These are phyloP conservation scores for Schizochytrium sp. DNA, from an alignment of 108 stramenopile genomes.

Conservation along the genomic window DNA sequence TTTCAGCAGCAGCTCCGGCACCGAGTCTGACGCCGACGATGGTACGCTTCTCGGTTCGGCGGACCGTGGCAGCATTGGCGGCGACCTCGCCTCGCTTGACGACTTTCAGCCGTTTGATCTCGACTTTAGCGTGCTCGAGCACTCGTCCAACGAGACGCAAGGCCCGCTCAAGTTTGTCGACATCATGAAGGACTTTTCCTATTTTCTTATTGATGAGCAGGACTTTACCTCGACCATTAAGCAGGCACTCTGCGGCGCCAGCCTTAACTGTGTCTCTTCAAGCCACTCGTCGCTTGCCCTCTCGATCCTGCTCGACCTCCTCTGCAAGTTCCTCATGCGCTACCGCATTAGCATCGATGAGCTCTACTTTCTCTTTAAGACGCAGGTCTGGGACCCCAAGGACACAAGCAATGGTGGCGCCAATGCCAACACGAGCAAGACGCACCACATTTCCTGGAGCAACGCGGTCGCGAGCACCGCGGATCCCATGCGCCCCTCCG, in stretches of 20 bases:
- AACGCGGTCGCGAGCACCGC: background rate
- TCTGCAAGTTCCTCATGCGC: background rate
- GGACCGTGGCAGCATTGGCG: background rate
- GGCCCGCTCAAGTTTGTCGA: background rate
- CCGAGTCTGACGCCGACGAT: background rate
- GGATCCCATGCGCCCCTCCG: background rate
- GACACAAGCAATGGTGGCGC: background rate
- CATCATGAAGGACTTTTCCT: slow-evolving; percentile 15
- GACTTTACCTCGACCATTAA: background rate
- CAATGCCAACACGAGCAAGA: background rate
- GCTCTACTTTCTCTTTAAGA: background rate
- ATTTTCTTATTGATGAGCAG: background rate
- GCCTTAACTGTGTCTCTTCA: background rate
- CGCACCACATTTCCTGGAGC: background rate
- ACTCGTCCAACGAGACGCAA: background rate
- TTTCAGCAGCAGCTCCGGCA: background rate
- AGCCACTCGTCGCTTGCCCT: background rate
- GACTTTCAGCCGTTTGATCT: slow-evolving; percentile 8
- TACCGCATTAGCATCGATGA: background rate
- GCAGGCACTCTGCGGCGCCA: background rate
- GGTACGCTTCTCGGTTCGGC: background rate
- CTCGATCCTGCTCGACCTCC: background rate
- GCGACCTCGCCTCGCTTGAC: background rate
- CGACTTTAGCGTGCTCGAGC: background rate
- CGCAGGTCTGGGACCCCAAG: slow-evolving; percentile 8